These are phyloP conservation scores for Vigna hirtella DNA, from an alignment of 306 rosid species.

Conservation along the genomic window DNA sequence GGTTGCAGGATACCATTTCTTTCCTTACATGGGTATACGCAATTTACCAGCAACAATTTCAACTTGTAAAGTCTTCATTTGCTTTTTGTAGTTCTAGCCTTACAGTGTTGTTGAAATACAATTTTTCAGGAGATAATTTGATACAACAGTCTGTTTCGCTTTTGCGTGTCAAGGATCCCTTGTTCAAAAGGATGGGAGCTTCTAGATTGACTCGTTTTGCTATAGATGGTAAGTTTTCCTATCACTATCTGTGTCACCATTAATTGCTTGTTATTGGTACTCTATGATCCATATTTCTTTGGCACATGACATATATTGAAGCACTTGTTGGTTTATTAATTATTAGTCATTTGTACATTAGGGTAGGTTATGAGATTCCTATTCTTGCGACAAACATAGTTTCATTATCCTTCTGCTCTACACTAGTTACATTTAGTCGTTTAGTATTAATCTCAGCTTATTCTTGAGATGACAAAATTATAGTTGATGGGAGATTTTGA, in stretches of 20 bases:
- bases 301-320: slow-evolving; percentile 12
- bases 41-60: background rate
- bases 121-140: slow-evolving; percentile 80
- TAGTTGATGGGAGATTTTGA: slow-evolving; percentile 24
- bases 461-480: background rate
- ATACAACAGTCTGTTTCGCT: slow-evolving; percentile 90
- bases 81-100: slow-evolving; percentile 37
- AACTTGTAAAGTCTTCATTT: slow-evolving; percentile 8
- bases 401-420: background rate
- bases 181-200: slow-evolving; percentile 96
- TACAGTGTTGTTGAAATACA: slow-evolving; percentile 33
- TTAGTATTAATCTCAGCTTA: slow-evolving; percentile 16
- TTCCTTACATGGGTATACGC: slow-evolving; percentile 79
- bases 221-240: slow-evolving; percentile 62
- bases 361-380: slow-evolving; percentile 8
- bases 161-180: slow-evolving; percentile 87
- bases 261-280: background rate
- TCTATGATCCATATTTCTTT: background rate
- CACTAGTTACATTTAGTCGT: background rate
- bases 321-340: slow-evolving; percentile 8
- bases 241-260: background rate
- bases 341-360: slow-evolving; percentile 11
- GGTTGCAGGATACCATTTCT: slow-evolving; percentile 71
- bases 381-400: slow-evolving; percentile 11
- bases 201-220: slow-evolving; percentile 90